A percentile compares a stretch with the other conserved stretches of the same genome.
phyloP scores from a whole-genome alignment of 306 rosid species.

The Vigna radiata region DNA sequence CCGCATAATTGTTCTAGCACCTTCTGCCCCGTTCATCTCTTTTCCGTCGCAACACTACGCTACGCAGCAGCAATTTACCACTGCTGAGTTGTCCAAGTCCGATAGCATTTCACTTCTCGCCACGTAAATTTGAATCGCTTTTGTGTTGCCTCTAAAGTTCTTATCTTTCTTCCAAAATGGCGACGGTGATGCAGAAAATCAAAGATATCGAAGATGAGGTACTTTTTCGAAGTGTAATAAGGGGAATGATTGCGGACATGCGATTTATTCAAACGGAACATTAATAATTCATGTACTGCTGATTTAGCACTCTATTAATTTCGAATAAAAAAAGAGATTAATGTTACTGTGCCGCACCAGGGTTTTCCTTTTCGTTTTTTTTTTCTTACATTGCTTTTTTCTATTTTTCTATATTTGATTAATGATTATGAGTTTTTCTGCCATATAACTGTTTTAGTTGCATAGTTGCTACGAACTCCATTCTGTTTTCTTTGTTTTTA shows the following conservation, averaged over 20 bases:
- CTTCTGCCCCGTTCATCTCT: conserved; percentile 38
- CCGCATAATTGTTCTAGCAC: conserved; percentile 31
- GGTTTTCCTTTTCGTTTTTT: not conserved
- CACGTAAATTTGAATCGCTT: not conserved
- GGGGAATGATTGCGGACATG: not conserved
- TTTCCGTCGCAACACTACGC: not conserved
- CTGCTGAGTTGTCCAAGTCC: not conserved
- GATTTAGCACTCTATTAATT: conserved; percentile 11
- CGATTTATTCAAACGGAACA: not conserved
- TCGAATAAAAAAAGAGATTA: not conserved
- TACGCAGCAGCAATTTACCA: not conserved
- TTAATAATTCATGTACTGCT: not conserved
- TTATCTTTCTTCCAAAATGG: conserved; percentile 60
- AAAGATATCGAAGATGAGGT: conserved; percentile 99
- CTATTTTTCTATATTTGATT: not conserved
- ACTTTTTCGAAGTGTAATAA: not conserved
- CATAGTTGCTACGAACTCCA: not conserved
- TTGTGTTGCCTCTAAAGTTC: not conserved
- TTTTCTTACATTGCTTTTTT: not conserved
- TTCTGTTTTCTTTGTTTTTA: not conserved
- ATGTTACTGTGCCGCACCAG: not conserved
- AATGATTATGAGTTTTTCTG: not conserved
- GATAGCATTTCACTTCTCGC: not conserved
- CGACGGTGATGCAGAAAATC: conserved; percentile 98
- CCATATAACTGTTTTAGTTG: not conserved